A percentile compares a stretch with the other conserved stretches of the same genome.
These are phyloP conservation scores for Polygonum aviculare DNA, from an alignment of 148 eudicot species.

Conservation along the genomic window DNA sequence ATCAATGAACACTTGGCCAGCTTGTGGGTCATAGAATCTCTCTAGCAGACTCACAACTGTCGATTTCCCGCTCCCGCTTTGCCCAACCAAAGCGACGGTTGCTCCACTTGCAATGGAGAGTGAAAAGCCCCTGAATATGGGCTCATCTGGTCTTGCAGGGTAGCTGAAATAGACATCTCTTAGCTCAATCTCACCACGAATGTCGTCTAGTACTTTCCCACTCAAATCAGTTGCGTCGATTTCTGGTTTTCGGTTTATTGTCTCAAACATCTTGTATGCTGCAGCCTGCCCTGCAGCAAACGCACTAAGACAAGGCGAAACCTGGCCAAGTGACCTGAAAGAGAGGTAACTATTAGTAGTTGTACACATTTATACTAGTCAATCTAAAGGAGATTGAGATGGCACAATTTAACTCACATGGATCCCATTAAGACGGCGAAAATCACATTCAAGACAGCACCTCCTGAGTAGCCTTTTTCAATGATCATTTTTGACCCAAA, in stretches of 20 bases:
- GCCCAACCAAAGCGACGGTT: conserved; percentile 56
- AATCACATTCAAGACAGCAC: conserved; percentile 44
- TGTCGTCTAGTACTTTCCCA: conserved; percentile 36
- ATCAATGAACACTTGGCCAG: conserved; percentile 51
- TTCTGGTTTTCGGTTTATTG: conserved; percentile 42
- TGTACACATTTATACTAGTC: neutral
- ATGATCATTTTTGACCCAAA: conserved; percentile 55
- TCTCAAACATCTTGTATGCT: conserved; percentile 55
- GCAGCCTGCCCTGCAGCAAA: conserved; percentile 58
- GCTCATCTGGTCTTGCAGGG: conserved; percentile 53
- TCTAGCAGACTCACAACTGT: conserved; percentile 53
- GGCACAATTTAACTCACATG: conserved; percentile 27
- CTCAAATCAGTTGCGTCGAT: conserved; percentile 37
- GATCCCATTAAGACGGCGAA: conserved; percentile 51
- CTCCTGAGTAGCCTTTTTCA: conserved; percentile 42
- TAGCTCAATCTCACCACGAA: conserved; percentile 45
- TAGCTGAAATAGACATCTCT: conserved; percentile 45
- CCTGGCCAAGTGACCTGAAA: conserved; percentile 53
- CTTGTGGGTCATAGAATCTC: conserved; percentile 57
- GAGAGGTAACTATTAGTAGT: neutral
- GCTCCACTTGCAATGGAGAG: conserved; percentile 41
- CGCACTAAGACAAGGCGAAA: conserved; percentile 48
- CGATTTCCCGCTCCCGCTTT: conserved; percentile 66
- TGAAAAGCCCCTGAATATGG: conserved; percentile 44
- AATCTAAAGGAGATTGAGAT: neutral